Evolutionary conservation across 2,329 filamentous ascomycete species (phyloP), one percentile per base, ranked within the genome.

Genomic region (Sclerotinia borealis): DNA sequence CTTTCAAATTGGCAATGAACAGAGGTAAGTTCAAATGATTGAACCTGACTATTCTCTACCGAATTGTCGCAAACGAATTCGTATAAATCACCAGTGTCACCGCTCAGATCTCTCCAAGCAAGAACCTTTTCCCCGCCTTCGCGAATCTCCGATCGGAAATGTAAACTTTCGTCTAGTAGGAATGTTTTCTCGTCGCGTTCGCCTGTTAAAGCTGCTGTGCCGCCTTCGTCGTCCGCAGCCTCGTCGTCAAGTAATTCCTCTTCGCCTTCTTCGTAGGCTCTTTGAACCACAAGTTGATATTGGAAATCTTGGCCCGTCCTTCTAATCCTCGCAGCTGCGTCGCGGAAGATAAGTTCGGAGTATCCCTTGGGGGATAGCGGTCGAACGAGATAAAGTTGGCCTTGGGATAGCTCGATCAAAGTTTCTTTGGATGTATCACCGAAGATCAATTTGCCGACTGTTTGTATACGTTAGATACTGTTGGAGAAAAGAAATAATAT

Each of bases 151-250:
- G 91, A 89, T 63, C 93, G 88, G 72, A 99, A 92, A 73, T 91
- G 91, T 43, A 99, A 82, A 61, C 86, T 85, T 76, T 97, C 89
- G 83, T 98, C 93, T n/a, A 99, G 87, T 54, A 98, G 78, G 75
- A 98, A 99, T 0, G 89, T 93, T 80, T 96, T 97, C 79, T 99
- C 95, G 88, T 99, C 96, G 71, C 92, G 91, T 72, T 97, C 93
- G 29, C 82, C 80, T 34, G 82, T 82, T 61, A 95, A 81, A n/a
- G 85, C 86, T 73, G 93, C 91, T 50, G 85, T 83, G 64, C 85
- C 89, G 54, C 84, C 88, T 27, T 43, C 41, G 78, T 96, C 90
- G 67, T 93, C 91, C 59, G 87, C 91, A 72, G 93, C 91, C 74
- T 96, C 93, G 70, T 96, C 93, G 50, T 89, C 92, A 48, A 96